phyloP scores from a whole-genome alignment of 768 basidiomycete genomes.

The Boletus vermiculosoides region DNA sequence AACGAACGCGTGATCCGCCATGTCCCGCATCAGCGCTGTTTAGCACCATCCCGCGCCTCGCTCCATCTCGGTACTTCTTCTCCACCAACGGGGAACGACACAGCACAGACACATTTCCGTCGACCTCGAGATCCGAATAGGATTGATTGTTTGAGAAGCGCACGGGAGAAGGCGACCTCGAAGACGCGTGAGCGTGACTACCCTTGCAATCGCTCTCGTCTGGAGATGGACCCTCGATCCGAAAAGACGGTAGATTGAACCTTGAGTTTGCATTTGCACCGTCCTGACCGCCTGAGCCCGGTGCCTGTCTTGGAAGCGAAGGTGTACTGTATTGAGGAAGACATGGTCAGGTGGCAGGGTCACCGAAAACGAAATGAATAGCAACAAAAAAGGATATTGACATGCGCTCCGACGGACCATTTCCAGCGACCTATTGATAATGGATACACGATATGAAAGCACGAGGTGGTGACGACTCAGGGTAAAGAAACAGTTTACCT shows the following conservation, averaged over 20 bases:
- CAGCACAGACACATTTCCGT: background rate
- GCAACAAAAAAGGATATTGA: conserved; percentile 13
- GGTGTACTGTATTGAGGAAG: conserved; percentile 4
- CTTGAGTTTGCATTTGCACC: conserved; percentile 10
- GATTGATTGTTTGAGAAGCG: background rate
- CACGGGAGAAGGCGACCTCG: conserved; percentile 1
- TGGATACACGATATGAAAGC: background rate
- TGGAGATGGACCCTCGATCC: conserved; percentile 17
- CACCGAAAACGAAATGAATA: conserved; percentile 11
- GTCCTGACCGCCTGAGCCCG: background rate
- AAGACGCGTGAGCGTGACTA: conserved; percentile 1
- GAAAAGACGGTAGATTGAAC: conserved; percentile 20
- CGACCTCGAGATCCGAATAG: background rate
- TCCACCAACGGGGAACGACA: background rate
- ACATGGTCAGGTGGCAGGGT: conserved; percentile 9
- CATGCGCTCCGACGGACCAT: conserved; percentile 10
- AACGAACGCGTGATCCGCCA: background rate
- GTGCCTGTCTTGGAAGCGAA: conserved; percentile 12
- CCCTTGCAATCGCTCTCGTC: background rate
- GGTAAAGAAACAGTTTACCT: conserved; percentile 6
- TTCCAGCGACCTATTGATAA: conserved; percentile 10
- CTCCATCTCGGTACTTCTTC: background rate
- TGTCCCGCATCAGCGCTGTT: background rate
- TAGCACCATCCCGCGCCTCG: background rate
- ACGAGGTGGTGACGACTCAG: background rate